phyloP scores from a whole-genome alignment of 257 asterid species.

The Salvia hispanica region DNA sequence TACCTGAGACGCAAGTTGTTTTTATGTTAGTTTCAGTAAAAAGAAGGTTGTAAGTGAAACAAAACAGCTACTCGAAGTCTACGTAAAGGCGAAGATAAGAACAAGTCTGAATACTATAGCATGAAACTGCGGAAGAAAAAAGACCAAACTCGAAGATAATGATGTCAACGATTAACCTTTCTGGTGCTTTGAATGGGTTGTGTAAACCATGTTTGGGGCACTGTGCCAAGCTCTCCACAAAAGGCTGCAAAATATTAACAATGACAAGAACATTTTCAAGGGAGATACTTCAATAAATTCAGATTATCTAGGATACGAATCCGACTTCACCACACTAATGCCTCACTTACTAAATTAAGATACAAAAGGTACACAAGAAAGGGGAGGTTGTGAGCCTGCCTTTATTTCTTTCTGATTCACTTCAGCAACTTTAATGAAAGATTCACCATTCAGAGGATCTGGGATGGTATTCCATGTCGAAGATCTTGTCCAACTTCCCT shows the following conservation, averaged over 20 bases:
- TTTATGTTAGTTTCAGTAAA: constrained; percentile 8
- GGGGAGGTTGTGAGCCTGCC: constrained; percentile 32
- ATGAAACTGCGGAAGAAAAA: neutral
- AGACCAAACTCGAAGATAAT: no score
- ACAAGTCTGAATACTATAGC: neutral
- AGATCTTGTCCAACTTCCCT: constrained; percentile 76
- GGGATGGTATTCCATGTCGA: constrained; percentile 65
- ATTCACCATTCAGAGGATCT: constrained; percentile 91
- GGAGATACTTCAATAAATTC: neutral
- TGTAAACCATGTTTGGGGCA: constrained; percentile 98
- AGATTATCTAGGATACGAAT: neutral
- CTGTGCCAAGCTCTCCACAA: constrained; percentile 81
- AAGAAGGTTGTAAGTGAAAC: neutral
- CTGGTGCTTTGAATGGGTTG: constrained; percentile 94
- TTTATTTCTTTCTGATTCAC: constrained; percentile 69
- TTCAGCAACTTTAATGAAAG: constrained; percentile 85
- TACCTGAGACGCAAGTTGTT: constrained; percentile 48
- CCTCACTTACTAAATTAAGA: neutral
- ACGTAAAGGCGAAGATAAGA: neutral
- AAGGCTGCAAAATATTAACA: constrained; percentile 61
- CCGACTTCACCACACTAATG: neutral
- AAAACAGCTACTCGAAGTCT: neutral
- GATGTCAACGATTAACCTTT: constrained; percentile 50
- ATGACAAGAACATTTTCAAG: constrained; percentile 9
- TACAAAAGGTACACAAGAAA: neutral